Percentiles rank a stretch among this genome's conserved stretches.
Conservation (phyloP, 352 stramenopile species). For the Globisporangium cederbergense region DNA sequence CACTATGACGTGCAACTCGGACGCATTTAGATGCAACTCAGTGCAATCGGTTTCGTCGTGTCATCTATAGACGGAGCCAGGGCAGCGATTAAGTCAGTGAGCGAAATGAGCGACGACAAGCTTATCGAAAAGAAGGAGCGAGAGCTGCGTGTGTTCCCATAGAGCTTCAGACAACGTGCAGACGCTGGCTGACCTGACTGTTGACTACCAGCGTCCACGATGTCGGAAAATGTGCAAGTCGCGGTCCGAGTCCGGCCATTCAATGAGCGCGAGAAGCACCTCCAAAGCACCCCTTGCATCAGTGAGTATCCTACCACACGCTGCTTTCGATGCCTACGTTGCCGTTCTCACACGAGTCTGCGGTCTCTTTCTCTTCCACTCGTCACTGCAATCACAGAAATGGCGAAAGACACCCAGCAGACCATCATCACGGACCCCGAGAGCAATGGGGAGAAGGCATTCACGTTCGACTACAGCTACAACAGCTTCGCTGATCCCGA, state of each 20-base stretch:
- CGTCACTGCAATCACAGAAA: conserved; percentile 28
- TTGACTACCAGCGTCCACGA: conserved; percentile 14
- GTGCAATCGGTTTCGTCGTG: conserved; percentile 1
- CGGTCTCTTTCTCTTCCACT: neutral
- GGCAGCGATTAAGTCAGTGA: neutral
- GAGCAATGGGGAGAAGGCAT: conserved; percentile 66
- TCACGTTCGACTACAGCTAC: conserved; percentile 91
- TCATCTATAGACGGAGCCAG: conserved; percentile 2
- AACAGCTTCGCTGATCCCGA: conserved; percentile 66
- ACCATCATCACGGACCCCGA: conserved; percentile 85
- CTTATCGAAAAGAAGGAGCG: neutral
- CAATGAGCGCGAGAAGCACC: conserved; percentile 75
- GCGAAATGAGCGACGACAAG: conserved; percentile 1
- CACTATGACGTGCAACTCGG: neutral
- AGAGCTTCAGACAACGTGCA: neutral
- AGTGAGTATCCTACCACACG: conserved; percentile 25
- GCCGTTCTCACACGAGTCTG: neutral
- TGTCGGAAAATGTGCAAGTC: conserved; percentile 86
- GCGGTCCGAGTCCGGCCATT: conserved; percentile 79
- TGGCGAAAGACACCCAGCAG: conserved; percentile 76
- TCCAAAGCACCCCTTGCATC: conserved; percentile 70
- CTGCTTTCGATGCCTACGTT: neutral
- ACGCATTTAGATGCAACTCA: conserved; percentile 2
- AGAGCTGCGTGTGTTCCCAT: neutral
- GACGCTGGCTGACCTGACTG: neutral